Percentiles rank a stretch among this genome's conserved stretches.
phyloP scores from a whole-genome alignment of 108 stramenopile species.

The Nitzschia sp. region DNA sequence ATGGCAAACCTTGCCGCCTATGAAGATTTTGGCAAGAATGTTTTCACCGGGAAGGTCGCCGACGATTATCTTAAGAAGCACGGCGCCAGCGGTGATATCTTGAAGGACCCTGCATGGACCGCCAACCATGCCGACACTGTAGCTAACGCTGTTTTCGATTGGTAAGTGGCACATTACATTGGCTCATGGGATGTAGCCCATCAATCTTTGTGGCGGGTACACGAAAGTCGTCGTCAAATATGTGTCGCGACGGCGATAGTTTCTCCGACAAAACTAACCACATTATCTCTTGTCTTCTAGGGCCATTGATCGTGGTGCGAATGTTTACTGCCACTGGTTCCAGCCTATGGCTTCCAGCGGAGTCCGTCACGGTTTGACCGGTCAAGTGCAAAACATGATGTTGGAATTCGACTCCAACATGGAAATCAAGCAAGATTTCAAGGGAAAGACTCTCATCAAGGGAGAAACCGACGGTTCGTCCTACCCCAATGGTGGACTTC shows the following conservation, averaged over 20 bases:
- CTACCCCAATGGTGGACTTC: conserved; percentile 95
- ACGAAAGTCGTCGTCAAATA: too few relatives aligned
- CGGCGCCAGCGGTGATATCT: conserved; percentile 65
- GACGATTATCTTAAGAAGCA: conserved; percentile 90
- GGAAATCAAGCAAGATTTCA: conserved; percentile 88
- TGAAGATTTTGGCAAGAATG: conserved; percentile 82
- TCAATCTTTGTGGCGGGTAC: too few relatives aligned
- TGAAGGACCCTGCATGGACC: conserved; percentile 84
- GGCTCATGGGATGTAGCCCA: too few relatives aligned
- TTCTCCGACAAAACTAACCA: neutral
- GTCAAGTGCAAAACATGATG: conserved; percentile 96
- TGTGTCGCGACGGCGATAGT: too few relatives aligned
- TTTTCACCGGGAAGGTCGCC: conserved; percentile 90
- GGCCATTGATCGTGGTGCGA: conserved; percentile 91
- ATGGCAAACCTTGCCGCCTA: conserved; percentile 78
- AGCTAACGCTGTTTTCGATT: conserved; percentile 90
- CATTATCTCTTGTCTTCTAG: conserved; percentile 33
- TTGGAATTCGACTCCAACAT: conserved; percentile 79
- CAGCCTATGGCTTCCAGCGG: conserved; percentile 92
- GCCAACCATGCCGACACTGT: conserved; percentile 80
- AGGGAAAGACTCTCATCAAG: conserved; percentile 89
- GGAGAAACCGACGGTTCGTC: conserved; percentile 95
- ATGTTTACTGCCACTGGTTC: conserved; percentile 96
- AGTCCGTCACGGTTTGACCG: conserved; percentile 90
- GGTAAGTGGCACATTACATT: conserved; percentile 49